Percentiles rank a stretch among this genome's conserved stretches.
Conservation (phyloP, 2,329 filamentous ascomycete genomes). For the Ramichloridium luteum region DNA sequence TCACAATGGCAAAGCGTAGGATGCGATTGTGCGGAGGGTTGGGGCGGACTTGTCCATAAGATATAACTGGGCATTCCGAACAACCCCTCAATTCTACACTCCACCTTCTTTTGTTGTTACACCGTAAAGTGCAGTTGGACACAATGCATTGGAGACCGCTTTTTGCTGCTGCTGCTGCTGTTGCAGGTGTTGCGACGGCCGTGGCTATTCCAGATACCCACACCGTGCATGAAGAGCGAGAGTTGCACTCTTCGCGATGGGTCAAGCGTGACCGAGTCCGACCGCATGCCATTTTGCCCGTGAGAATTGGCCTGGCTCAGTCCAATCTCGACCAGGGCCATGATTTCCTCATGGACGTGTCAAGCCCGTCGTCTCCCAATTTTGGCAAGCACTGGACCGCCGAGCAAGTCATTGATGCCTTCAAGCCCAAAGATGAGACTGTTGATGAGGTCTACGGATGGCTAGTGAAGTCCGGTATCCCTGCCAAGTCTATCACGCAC, state of each 20-base stretch:
- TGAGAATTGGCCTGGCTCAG: slow-evolving; percentile 17
- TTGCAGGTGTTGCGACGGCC: too few species aligned
- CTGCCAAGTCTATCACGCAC: slow-evolving; percentile 14
- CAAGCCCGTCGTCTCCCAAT: slow-evolving; percentile 27
- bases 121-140: too few species aligned
- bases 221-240: slow-evolving; percentile 22
- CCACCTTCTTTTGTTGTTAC: too few species aligned
- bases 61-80: too few species aligned
- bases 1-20: too few species aligned
- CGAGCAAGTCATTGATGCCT: slow-evolving; percentile 18
- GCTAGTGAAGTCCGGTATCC: slow-evolving; percentile 2
- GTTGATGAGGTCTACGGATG: slow-evolving; percentile 1
- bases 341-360: slow-evolving; percentile 21
- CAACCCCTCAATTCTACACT: too few species aligned
- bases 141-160: too few species aligned
- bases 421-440: slow-evolving; percentile 14
- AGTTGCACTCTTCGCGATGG: slow-evolving; percentile 23
- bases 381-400: slow-evolving; percentile 33
- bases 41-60: too few species aligned
- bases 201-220: too few species aligned
- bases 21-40: too few species aligned
- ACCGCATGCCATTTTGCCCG: slow-evolving; percentile 9
- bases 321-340: slow-evolving; percentile 15
- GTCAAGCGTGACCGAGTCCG: slow-evolving; percentile 24
- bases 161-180: too few species aligned